phyloP scores from a whole-genome alignment of 2,329 filamentous ascomycete genomes.

The Apiospora rasikravindrae region DNA sequence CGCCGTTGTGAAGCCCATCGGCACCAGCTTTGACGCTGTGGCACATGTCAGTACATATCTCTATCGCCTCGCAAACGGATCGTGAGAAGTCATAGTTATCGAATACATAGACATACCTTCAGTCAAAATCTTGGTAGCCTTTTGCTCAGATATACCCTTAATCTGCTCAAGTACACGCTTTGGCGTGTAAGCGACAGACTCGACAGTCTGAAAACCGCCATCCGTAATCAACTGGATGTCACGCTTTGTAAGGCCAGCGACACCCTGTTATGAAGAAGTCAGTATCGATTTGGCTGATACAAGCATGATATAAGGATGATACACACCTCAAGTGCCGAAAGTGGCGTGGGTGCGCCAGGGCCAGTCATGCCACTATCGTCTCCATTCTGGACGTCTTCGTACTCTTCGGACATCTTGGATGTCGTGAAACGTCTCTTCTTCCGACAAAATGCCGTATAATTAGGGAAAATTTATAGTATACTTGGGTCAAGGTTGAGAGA shows the following conservation, averaged over 20 bases:
- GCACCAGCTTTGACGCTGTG: conserved; percentile 91
- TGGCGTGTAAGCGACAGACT: conserved; percentile 91
- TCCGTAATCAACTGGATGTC: conserved; percentile 94
- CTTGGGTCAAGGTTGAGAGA: background rate
- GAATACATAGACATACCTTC: conserved; percentile 69
- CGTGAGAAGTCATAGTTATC: background rate
- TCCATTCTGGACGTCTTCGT: conserved; percentile 67
- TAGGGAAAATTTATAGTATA: background rate
- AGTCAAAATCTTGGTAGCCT: conserved; percentile 86
- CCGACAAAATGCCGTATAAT: background rate
- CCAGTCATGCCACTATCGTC: conserved; percentile 79
- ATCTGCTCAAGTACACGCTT: conserved; percentile 87
- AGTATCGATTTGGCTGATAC: background rate
- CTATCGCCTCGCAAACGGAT: too few species aligned
- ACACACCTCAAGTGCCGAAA: conserved; percentile 81
- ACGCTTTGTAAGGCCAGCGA: conserved; percentile 88
- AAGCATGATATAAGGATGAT: conserved; percentile 28
- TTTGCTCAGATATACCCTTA: conserved; percentile 97
- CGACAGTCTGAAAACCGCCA: conserved; percentile 92
- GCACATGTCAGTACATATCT: background rate
- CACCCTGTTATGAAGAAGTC: conserved; percentile 60
- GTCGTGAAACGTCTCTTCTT: background rate
- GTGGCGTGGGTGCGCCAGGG: conserved; percentile 91
- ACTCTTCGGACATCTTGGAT: conserved; percentile 57
- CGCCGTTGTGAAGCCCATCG: conserved; percentile 98